Evolutionary conservation across 2,329 filamentous ascomycete genomes (phyloP).

Genomic region (Talaromyces piceae): DNA sequence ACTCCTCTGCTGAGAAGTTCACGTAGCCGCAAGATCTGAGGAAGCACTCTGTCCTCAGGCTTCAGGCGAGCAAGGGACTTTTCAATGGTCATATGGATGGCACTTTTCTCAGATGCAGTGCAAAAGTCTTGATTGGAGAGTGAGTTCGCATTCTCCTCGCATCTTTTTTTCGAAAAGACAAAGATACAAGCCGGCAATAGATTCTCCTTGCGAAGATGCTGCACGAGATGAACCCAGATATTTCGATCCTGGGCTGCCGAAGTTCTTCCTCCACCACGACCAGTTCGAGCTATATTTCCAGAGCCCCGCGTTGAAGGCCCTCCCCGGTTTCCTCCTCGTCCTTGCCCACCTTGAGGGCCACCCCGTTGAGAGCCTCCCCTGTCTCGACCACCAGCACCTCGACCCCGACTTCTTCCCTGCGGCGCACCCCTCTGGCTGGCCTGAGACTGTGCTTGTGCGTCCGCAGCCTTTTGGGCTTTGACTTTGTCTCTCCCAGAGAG

Average conservation of each 20-base stretch:
- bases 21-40: constrained; percentile 80
- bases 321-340: constrained; percentile 42
- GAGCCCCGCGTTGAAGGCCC: constrained; percentile 51
- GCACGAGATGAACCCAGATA: constrained; percentile 91
- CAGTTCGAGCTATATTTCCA: constrained; percentile 85
- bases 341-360: constrained; percentile 6
- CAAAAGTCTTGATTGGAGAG: constrained; percentile 93
- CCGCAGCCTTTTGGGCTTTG: constrained; percentile 48
- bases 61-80: constrained; percentile 88
- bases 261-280: constrained; percentile 75
- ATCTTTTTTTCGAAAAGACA: constrained; percentile 96
- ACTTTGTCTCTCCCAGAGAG: constrained; percentile 75
- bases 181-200: constrained; percentile 93
- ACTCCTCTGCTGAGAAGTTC: constrained; percentile 83
- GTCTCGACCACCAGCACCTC: constrained; percentile 33
- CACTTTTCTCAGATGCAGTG: constrained; percentile 87
- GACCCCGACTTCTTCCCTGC: constrained; percentile 47
- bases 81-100: constrained; percentile 95
- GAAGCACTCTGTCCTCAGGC: constrained; percentile 79
- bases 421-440: constrained; percentile 47
- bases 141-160: constrained; percentile 94
- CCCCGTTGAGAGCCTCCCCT: constrained; percentile 28
- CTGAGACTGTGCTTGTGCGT: constrained; percentile 45
- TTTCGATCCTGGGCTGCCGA: constrained; percentile 92
- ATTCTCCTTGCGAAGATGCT: constrained; percentile 78